Base-by-base conservation (phyloP, 108 stramenopile genomes). In the Phaeodactylum tricornutum region DNA sequence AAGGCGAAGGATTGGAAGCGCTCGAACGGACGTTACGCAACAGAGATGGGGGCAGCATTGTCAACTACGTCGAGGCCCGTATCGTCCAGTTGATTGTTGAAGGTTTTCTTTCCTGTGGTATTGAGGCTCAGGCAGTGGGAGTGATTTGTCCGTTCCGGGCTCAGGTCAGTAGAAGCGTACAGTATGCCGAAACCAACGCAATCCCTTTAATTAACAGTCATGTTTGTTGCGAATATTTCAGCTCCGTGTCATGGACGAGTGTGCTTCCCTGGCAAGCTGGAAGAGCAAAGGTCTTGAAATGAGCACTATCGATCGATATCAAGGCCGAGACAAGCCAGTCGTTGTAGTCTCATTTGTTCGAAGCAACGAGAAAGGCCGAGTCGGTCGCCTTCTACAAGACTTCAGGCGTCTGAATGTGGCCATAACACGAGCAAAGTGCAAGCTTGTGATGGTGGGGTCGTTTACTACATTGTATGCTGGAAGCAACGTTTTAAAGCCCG, bases 141-240 rank as follows among this genome's bases (percentile, higher is more conserved):
- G 70, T 95, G 2, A 93, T 96, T 24, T 81, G 80, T 38, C 96
- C 96, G 19, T 95, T 85, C 53, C 72, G 94, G 47, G 87, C 93
- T 7, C 96, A 96, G 76, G 81, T 93, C 36, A 47, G 76, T 51
- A 30, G 17, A 33, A 43, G 9, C 15, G 4, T 3, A 21, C 23
- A 4, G 8, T 3, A n/a, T 26, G 5, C 4, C 19, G n/a, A n/a
- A n/a, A n/a, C n/a, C n/a, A n/a, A n/a, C 4, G 25, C 9, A 22
- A 21, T 43, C 25, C 9, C 15, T 4, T 21, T n/a, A 4, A 45
- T 43, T 15, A n/a, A 16, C 44, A 3, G 8, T 20, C 17, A 21
- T 45, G 4, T 26, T 45, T 23, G 11, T 16, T 15, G 19, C 21
- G 8, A 7, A 55, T 49, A 17, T 19, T 56, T 19, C 27, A 71